Evolutionary conservation across 176 grass and related monocot genomes (phyloP).

Genomic region (Luzula sylvatica): DNA sequence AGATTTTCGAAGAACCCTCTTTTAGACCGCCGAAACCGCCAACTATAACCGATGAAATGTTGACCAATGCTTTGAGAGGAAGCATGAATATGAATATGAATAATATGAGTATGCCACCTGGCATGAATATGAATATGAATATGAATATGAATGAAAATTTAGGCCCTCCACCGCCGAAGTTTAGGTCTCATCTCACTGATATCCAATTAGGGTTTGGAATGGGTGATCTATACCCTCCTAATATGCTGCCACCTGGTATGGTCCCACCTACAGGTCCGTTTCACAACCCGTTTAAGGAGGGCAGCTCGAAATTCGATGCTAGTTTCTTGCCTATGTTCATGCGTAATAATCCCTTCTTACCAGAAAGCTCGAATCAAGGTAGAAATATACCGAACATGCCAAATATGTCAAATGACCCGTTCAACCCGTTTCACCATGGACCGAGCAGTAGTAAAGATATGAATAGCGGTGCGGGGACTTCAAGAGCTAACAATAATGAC

Average conservation of each 20-base stretch:
- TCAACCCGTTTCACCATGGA: conserved; percentile 34
- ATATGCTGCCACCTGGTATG: conserved; percentile 36
- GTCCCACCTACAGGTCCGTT: conserved; percentile 36
- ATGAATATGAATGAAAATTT: no score
- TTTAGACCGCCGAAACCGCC: conserved; percentile 40
- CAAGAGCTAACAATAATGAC: conserved; percentile 58
- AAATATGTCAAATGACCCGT: conserved; percentile 35
- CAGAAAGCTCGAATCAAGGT: conserved; percentile 36
- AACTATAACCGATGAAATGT: conserved; percentile 84
- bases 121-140: no score
- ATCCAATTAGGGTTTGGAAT: conserved; percentile 70
- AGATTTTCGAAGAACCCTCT: conserved; percentile 68
- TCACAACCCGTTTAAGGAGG: conserved; percentile 35
- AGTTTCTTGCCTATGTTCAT: conserved; percentile 42
- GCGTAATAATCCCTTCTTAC: conserved; percentile 25
- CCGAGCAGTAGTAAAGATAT: conserved; percentile 36
- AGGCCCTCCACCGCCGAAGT: conserved; percentile 49
- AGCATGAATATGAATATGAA: conserved; percentile 46
- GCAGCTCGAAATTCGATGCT: conserved; percentile 32
- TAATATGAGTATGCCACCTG: no score
- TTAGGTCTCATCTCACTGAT: conserved; percentile 76
- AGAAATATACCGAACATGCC: conserved; percentile 32
- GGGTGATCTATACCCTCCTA: conserved; percentile 32
- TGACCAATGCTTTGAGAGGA: conserved; percentile 73
- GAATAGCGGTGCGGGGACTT: conserved; percentile 31